Base-by-base conservation (phyloP, 805 yeast species). In the Wickerhamomyces queroliae region DNA sequence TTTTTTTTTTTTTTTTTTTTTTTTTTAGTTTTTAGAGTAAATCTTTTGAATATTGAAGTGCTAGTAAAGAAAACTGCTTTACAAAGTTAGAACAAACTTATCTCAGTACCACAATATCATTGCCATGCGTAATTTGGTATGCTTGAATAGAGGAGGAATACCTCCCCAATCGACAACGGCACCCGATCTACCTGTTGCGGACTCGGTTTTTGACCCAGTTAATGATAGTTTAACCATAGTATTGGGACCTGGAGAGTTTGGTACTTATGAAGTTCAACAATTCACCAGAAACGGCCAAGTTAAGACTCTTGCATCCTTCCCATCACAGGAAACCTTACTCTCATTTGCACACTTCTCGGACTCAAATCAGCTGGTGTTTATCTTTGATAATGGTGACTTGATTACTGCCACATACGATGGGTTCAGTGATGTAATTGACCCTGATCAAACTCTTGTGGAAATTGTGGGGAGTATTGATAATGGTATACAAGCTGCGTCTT, bases 401-500 rank as follows among this genome's bases (percentile, higher is more conserved):
- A 56, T 74, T 30, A 67, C 76, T 10, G 84, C 85, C 4, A 73
- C 77, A 18, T 81, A 83, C 55, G 86, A 80, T 48, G 53, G 69
- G 1, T 46, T 37, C 11, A 55, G 55, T 7, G 58, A 53, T 10
- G 45, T 50, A 2, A 66, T 67, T 7, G 76, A 74, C 44, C 71
- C 74, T 12, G 75, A 76, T 27, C 62, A 72, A 15, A 72, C 88
- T 1, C 46, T 58, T 2, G 69, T 81, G 17, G 89, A 83, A 49
- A 81, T 89, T 35, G 90, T 83, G 9, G 98, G 97, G 0, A 74
- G 87, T 17, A 78, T 91, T 21, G 96, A 89, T 52, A 74, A 71
- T 25, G 91, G 90, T 0, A 64, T 91, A 13, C 52, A 61, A 33
- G 79, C 86, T 15, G 90, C 96, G 0, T 51, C 63, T 17, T 93